Evolutionary conservation across 768 basidiomycete genomes (phyloP).

Genomic region (Tricholoma matsutake): DNA sequence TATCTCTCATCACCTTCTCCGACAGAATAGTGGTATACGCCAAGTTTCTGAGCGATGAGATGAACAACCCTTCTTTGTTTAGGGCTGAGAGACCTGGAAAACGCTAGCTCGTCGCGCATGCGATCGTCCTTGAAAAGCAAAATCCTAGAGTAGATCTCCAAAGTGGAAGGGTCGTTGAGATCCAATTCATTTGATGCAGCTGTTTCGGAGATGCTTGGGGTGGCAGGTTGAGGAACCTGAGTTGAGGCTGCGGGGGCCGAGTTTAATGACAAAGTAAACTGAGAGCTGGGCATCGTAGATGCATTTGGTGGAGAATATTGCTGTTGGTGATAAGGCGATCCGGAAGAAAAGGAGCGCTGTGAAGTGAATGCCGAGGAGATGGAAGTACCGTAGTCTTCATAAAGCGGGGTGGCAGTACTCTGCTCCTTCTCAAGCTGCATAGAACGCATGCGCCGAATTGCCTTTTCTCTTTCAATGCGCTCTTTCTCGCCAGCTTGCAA

Average conservation of each 20-base stretch:
- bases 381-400: conserved; percentile 74
- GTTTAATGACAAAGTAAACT: conserved; percentile 41
- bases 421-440: conserved; percentile 93
- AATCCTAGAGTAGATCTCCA: conserved; percentile 97
- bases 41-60: conserved; percentile 93
- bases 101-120: conserved; percentile 96
- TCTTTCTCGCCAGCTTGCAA: conserved; percentile 99
- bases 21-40: conserved; percentile 90
- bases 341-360: conserved; percentile 71
- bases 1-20: conserved; percentile 92
- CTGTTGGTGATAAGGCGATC: conserved; percentile 55
- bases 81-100: conserved; percentile 81
- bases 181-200: conserved; percentile 74
- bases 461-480: conserved; percentile 97
- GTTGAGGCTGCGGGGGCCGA: conserved; percentile 51
- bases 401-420: conserved; percentile 45
- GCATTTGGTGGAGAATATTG: conserved; percentile 69
- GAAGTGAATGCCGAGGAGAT: conserved; percentile 59
- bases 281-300: conserved; percentile 42
- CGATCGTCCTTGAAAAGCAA: conserved; percentile 96
- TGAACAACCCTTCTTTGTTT: conserved; percentile 93
- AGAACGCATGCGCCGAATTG: conserved; percentile 94
- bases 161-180: conserved; percentile 90
- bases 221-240: conserved; percentile 53
- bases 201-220: conserved; percentile 67